Evolutionary conservation across 202 grass and related monocot genomes (phyloP), one percentile per base, ranked within the genome.

Genomic region (Eragrostis tef): DNA sequence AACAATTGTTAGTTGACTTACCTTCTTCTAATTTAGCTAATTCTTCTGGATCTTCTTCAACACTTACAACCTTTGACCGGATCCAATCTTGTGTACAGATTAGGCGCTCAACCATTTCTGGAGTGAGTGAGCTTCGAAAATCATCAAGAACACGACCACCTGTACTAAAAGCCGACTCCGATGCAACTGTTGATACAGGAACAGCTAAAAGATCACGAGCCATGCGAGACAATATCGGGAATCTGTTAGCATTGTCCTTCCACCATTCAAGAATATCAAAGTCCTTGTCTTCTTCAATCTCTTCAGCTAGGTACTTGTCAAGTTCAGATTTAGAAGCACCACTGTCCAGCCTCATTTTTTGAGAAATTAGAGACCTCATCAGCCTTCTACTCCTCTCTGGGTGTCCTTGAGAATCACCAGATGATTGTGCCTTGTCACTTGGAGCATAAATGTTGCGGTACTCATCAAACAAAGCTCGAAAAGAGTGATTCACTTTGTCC

Each of bases 231-330:
- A 58, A 24, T 10, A 58, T 4, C 0, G 54, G 54, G 54, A 58
- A 58, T 24, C 54, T 58, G 10, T 58, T 2, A 58, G 54, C 6
- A 58, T 58, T 58, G 54, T 58, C 54, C 34, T 39, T 39, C 17
- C 51, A 65, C 62, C 62, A 10, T 39, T 65, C 62, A 41, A 65
- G 31, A 65, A 76, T 76, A 3, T 76, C 73, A 45, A 61, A 61
- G 0, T 47, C 13, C 1, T 62, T 76, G 1, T 10, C 16, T 1
- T 62, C 73, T 46, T 62, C 13, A 62, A 24, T 61, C 0, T 62
- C 20, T 61, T 76, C 56, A 0, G 14, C 22, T n/a, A 77, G 14
- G 21, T 47, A 64, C 4, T 64, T 78, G 0, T 78, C 44, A 13
- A 49, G 43, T 49, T 78, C 25, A 66, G 61, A 66, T 0, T 79